Conservation (phyloP, 1,284 basidiomycete genomes). For the Laetiporus sulphureus region DNA sequence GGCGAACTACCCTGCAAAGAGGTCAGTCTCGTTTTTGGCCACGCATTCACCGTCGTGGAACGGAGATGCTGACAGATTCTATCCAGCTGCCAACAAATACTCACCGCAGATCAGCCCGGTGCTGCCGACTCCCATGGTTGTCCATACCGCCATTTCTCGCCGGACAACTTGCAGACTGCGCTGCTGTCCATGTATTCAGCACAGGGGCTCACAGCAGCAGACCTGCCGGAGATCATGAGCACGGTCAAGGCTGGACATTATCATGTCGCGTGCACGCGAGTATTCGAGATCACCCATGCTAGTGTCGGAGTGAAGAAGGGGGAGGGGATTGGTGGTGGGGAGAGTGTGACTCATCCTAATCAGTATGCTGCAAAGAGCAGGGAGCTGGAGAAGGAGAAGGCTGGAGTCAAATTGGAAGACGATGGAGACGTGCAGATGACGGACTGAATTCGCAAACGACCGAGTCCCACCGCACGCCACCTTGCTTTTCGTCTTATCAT, state of each 20-base stretch:
- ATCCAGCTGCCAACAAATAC: constrained; percentile 83
- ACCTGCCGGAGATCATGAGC: constrained; percentile 84
- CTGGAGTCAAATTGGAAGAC: constrained; percentile 21
- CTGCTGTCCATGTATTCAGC: constrained; percentile 72
- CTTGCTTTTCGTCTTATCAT: too few relatives aligned
- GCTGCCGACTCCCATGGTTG: constrained; percentile 84
- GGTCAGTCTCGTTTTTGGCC: constrained; percentile 36
- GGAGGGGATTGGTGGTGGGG: constrained; percentile 83
- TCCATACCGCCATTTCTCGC: constrained; percentile 89
- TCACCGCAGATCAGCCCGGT: constrained; percentile 72
- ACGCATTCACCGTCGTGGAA: too few relatives aligned
- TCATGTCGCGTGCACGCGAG: constrained; percentile 95
- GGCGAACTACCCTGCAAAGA: constrained; percentile 92
- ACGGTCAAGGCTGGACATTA: constrained; percentile 82
- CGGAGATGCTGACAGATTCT: too few relatives aligned
- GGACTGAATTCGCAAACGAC: too few relatives aligned
- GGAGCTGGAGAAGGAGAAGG: constrained; percentile 48
- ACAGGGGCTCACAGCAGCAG: constrained; percentile 52
- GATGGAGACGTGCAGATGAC: constrained; percentile 29
- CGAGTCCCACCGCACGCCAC: too few relatives aligned
- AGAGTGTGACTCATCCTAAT: constrained; percentile 94
- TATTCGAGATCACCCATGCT: constrained; percentile 92
- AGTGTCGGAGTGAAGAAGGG: constrained; percentile 76
- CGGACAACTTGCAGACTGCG: constrained; percentile 78
- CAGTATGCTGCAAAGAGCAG: constrained; percentile 71